Evolutionary conservation across 768 basidiomycete species (phyloP), one percentile per base, ranked within the genome.

Genomic region (Boletus rubropictus): DNA sequence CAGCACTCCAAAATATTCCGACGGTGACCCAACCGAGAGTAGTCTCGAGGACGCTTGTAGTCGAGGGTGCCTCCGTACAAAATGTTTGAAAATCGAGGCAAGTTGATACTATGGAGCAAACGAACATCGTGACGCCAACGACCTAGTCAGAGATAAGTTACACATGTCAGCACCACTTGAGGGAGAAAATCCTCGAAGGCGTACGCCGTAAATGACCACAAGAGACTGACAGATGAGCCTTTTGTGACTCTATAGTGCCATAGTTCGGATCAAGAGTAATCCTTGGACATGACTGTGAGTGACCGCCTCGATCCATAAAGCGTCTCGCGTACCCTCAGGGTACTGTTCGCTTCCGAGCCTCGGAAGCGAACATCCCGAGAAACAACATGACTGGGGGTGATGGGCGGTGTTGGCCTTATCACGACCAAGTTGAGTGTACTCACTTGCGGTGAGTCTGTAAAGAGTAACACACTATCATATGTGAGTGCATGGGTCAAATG

Each of bases 241-340:
- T 17, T 11, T 28, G 9, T 52, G 35, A 8, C 15, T 46, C 51
- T 50, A 52, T 31, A 52, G 25, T 1, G 51, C 49, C 29, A 41
- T 40, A 5, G 50, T 45, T 37, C 51, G 49, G 20, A 52, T 52
- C 50, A 52, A 34, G 24, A 52, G 50, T 6, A 52, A 21, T 18
- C 51, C 51, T 52, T 37, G n/a, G n/a, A 18, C 4, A 29, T 27
- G 22, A 11, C 22, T 7, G 5, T 52, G 25, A 42, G 42, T 14
- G 6, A 7, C 7, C 11, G 14, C 18, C 11, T 22, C 25, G 31
- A 25, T 28, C 17, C n/a, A 34, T 24, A 27, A 29, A 46, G 21
- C 31, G 1, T 34, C 17, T n/a, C 7, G 1, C 27, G 14, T 46
- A 52, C 50, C 51, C 51, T n/a, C n/a, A n/a, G n/a, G n/a, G n/a